Base-by-base conservation (phyloP, 2,329 filamentous ascomycete genomes). In the Xylaria sp. region DNA sequence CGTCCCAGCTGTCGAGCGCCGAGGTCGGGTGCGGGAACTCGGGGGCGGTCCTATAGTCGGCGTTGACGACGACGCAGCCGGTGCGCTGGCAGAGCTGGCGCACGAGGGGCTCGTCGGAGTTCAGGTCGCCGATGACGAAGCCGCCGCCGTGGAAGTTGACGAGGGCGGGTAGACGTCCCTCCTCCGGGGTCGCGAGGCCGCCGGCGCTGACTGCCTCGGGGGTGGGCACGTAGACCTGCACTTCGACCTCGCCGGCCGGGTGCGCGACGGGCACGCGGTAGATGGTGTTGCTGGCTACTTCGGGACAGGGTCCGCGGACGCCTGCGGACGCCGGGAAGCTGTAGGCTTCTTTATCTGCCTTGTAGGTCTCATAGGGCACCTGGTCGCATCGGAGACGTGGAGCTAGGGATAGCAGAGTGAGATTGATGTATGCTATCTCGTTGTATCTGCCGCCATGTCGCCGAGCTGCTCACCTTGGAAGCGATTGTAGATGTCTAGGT, bases 31-130 rank as follows among this genome's bases (percentile, higher is more conserved):
- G 86, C 5, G 82, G 76, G 70, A 82, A 74, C 74, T 87, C 85
- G 9, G 86, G 86, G 0, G 85, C 83, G 1, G 87, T 81, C 4
- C 85, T 82, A 72, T 87, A 88, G n/a, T 76, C 84, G 12, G 87
- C 82, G 71, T 86, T 83, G 63, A 88, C 79, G 34, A 87, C 84
- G 15, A 79, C 80, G 34, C 84, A 84, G 32, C 79, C 77, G 25
- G 81, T 82, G 55, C 81, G 78, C 34, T 79, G 77, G 75, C 81
- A 84, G 28, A 86, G 78, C 71, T 86, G 83, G 61, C 80, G 79
- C 79, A 84, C 85, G 65, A 86, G 82, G 70, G 85, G 81, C 2
- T 81, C 78, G 76, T 87, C 85, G 0, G 84, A 85, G 23, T 84
- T 81, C 13, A 86, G 77, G 68, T 85, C 84, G 1, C 85, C 85